Base-by-base conservation (phyloP, 2,329 filamentous ascomycete genomes). In the Penicillium sp. region DNA sequence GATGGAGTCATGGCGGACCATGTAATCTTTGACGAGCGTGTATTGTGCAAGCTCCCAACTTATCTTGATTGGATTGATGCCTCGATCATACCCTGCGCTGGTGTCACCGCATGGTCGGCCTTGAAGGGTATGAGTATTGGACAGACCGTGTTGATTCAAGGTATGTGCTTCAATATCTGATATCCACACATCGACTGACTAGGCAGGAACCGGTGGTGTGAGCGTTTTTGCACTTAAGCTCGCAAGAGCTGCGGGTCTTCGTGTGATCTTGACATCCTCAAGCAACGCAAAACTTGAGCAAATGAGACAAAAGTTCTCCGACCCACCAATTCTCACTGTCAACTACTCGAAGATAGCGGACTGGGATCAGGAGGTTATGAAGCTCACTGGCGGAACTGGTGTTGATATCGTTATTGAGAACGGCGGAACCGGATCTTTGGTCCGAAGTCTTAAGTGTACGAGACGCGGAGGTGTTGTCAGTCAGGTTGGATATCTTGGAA, bases 41-140 rank as follows among this genome's bases (percentile, higher is more conserved):
- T 64, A 8, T 43, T 79, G 3, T 65, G 58, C 22, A 74, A 72
- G 43, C 48, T 78, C 0, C 77, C 76, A 0, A 50, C 49, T 0
- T 64, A 78, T 48, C 60, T 79, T 16, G 59, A 68, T 34, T 78
- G 72, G 70, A 53, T 65, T 1, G 58, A 70, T 3, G 72, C 74
- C 2, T 62, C 65, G 7, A 70, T 70, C 1, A 68, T 80, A 14
- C 75, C 76, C 0, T 79, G 76, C 36, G 77, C 78, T 18, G 78
- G 75, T 0, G 67, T 73, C 0, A 80, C 77, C 0, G 77, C 78
- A 1, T 80, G 77, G 75, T 66, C 69, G 43, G 74, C 76, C 0
- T 55, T 79, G n/a, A 76, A 74, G 55, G 75, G 69, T 1, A 59
- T 70, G 10, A 60, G 56, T 0, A 70, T 76, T 16, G 75, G 76